A percentile compares a stretch with the other conserved stretches of the same genome.
Conservation (phyloP, 1,139 yeast genomes). For the Yamadazyma sp. region DNA sequence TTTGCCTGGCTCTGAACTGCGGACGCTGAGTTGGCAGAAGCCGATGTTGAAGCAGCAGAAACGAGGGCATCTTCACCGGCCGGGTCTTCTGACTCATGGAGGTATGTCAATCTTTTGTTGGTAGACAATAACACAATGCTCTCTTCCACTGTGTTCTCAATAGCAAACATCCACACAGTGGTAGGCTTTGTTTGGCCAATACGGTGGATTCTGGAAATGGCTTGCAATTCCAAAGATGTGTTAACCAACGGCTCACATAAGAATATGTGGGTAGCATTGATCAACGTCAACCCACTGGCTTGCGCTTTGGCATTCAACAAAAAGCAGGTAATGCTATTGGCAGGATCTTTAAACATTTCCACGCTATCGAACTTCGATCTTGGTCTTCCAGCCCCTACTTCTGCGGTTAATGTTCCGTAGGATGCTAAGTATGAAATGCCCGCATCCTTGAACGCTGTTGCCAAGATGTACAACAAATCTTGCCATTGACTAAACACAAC, state of each 20-base stretch:
- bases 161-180: conserved; percentile 88
- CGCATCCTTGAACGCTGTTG: conserved; percentile 64
- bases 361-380: conserved; percentile 44
- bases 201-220: conserved; percentile 86
- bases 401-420: conserved; percentile 36
- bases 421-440: conserved; percentile 52
- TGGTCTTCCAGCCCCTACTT: conserved; percentile 29
- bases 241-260: conserved; percentile 91
- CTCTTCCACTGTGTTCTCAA: conserved; percentile 86
- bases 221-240: conserved; percentile 83
- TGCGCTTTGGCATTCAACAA: conserved; percentile 81
- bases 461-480: conserved; percentile 65
- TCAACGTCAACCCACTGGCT: conserved; percentile 85
- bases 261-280: conserved; percentile 89
- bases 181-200: conserved; percentile 84
- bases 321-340: conserved; percentile 69
- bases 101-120: conserved; percentile 45
- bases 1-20: conserved; percentile 19
- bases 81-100: conserved; percentile 11
- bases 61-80: not conserved
- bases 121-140: conserved; percentile 66
- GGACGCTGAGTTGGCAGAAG: conserved; percentile 1
- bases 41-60: not conserved
- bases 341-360: conserved; percentile 62
- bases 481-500: conserved; percentile 89